phyloP scores from a whole-genome alignment of 495 filamentous ascomycete genomes.

The Hyaloscypha variabilis region DNA sequence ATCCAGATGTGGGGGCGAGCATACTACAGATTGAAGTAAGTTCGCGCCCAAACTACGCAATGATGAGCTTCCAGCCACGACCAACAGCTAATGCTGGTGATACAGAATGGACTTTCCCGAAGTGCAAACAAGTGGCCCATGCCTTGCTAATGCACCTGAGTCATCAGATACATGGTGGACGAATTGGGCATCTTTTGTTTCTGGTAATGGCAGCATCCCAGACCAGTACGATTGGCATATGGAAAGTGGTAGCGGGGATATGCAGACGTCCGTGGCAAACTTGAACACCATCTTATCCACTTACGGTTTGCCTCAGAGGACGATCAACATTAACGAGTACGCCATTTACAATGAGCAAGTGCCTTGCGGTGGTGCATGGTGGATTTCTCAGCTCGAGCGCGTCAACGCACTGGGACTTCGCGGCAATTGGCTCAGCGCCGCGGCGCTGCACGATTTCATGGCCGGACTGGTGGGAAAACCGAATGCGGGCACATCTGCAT shows the following conservation, averaged over 20 bases:
- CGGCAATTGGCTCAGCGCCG: constrained; percentile 41
- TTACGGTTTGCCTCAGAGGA: constrained; percentile 34
- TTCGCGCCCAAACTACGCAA: too few species aligned
- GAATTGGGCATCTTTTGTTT: constrained; percentile 30
- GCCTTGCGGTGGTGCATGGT: constrained; percentile 40
- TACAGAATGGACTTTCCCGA: constrained; percentile 3
- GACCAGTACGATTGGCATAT: constrained; percentile 43
- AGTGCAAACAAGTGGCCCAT: constrained; percentile 31
- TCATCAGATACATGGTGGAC: constrained; percentile 36
- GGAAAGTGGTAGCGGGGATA: constrained; percentile 33
- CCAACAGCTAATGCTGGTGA: too few species aligned
- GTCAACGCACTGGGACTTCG: constrained; percentile 39
- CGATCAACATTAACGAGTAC: constrained; percentile 48
- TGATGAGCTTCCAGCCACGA: too few species aligned
- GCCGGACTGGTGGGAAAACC: constrained; percentile 38
- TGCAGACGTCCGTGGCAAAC: constrained; percentile 28
- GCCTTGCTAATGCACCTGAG: constrained; percentile 26
- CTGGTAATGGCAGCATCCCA: constrained; percentile 37
- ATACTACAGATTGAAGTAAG: constrained; percentile 32
- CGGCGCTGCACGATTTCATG: constrained; percentile 40
- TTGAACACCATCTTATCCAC: constrained; percentile 29
- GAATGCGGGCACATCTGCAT: constrained; percentile 30
- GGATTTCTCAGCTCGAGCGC: constrained; percentile 42
- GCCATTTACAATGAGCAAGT: constrained; percentile 38
- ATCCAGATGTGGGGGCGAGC: constrained; percentile 35